Conservation (phyloP, 306 rosid species). For the Elaeagnus macrophylla region DNA sequence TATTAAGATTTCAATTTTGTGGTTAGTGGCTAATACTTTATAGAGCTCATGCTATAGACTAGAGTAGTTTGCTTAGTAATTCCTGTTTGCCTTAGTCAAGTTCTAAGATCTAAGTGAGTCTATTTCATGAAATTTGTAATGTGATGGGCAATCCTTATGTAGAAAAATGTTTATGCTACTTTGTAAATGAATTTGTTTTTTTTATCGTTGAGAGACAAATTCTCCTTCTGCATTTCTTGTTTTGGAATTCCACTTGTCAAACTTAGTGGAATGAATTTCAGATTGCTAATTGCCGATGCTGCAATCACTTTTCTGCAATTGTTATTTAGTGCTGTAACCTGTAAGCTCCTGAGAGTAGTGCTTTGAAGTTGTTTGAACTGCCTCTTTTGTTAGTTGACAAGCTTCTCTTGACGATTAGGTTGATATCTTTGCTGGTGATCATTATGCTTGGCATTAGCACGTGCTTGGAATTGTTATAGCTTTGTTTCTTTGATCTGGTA, state of each 20-base stretch:
- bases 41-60: slow-evolving; percentile 12
- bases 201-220: not conserved
- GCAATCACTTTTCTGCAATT: not conserved
- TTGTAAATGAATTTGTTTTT: slow-evolving; percentile 19
- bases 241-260: not conserved
- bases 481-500: too few species aligned
- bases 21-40: slow-evolving; percentile 10
- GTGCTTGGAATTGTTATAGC: too few species aligned
- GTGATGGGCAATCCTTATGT: slow-evolving; percentile 17
- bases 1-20: slow-evolving; percentile 22
- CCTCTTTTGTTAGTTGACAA: too few species aligned
- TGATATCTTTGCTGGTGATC: too few species aligned
- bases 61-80: not conserved
- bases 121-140: slow-evolving; percentile 12
- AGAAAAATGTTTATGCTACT: slow-evolving; percentile 26
- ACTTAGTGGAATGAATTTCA: not conserved
- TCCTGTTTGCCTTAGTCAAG: not conserved
- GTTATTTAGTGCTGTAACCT: too few species aligned
- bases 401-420: too few species aligned
- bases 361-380: too few species aligned
- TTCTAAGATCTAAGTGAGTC: not conserved
- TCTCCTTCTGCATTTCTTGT: not conserved
- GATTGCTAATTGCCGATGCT: too few species aligned
- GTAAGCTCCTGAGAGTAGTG: too few species aligned
- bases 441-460: too few species aligned